Evolutionary conservation across 257 asterid genomes (phyloP), one percentile per base, ranked within the genome.

Genomic region (Primulina eburnea): DNA sequence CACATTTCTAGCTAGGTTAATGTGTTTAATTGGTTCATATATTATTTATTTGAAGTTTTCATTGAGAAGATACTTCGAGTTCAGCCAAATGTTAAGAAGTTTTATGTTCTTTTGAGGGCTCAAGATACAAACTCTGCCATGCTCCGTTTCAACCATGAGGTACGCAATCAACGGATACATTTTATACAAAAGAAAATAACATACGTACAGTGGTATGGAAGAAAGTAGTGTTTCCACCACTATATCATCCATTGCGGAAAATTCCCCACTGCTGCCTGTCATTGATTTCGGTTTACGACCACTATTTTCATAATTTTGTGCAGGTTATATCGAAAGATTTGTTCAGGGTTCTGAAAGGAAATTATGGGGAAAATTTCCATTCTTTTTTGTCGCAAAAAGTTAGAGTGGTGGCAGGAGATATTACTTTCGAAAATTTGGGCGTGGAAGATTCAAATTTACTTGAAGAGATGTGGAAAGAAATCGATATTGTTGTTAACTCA

Each of bases 51-150:
- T 79, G 86, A 89, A 92, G 98, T 92, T 80, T 88, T 85, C 21
- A 74, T 83, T 9, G 98, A 92, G 91, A 90, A 90, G 82, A 81
- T 92, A 57, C 72, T 92, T 4, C 82, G 98, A 63, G 88, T 83
- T 55, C 96, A 88, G 35, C 98, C 98, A 52, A 84, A 92, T 78
- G 96, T 87, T 74, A 90, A 85, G 85, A 87, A 82, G 78, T 83
- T 92, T 9, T 90, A 88, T 76, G 90, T 92, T 70, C 95, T 92
- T 10, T n/a, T 92, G 67, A 90, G 97, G 77, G 97, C 97, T 63
- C 60, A 82, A 32, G 97, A 92, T 64, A 18, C 74, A 57, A 83
- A 85, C 33, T 77, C 95, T 4, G 97, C 95, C 64, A 71, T 69
- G 65, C 81, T 75, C 47, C 95, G 98, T 47, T 92, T 92, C 78